These are phyloP conservation scores for Chondrostereum purpureum DNA, from an alignment of 1,284 basidiomycete genomes.

Conservation along the genomic window DNA sequence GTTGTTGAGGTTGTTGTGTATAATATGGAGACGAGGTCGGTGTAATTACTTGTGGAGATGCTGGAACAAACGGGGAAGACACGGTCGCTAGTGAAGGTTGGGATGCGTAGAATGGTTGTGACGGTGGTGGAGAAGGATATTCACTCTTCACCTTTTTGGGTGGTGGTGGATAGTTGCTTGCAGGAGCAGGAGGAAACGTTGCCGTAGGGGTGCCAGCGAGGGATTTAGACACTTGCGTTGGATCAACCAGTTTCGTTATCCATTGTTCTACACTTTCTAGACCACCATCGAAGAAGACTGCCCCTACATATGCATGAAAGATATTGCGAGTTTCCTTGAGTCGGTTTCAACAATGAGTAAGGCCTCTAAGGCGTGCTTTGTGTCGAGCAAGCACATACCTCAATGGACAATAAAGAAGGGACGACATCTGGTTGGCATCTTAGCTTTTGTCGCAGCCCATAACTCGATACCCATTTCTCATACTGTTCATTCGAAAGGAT, in stretches of 20 bases:
- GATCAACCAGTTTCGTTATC: slow-evolving; percentile 31
- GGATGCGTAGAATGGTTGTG: not conserved
- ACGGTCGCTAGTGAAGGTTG: not conserved
- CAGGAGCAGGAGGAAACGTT: slow-evolving; percentile 17
- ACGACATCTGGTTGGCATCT: slow-evolving; percentile 44
- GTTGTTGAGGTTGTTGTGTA: slow-evolving; percentile 16
- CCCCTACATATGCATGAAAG: slow-evolving; percentile 65
- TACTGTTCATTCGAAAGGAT: slow-evolving; percentile 41
- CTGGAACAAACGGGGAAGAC: slow-evolving; percentile 9
- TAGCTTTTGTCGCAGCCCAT: slow-evolving; percentile 51
- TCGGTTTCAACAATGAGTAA: not conserved
- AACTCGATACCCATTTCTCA: slow-evolving; percentile 51
- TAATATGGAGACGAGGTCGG: slow-evolving; percentile 5
- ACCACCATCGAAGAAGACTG: slow-evolving; percentile 52
- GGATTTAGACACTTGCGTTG: slow-evolving; percentile 9
- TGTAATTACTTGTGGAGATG: slow-evolving; percentile 13
- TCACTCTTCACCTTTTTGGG: slow-evolving; percentile 32
- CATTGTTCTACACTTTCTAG: slow-evolving; percentile 46
- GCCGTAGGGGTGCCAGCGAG: slow-evolving; percentile 10
- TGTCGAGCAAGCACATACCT: slow-evolving; percentile 33
- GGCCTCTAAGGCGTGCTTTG: slow-evolving; percentile 11
- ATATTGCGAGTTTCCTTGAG: slow-evolving; percentile 49
- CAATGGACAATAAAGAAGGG: slow-evolving; percentile 31
- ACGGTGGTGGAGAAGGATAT: not conserved
- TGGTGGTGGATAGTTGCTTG: slow-evolving; percentile 26